Percentiles rank a stretch among this genome's conserved stretches.
Conservation (phyloP, 805 yeast genomes). For the Myxozyma geophila region DNA sequence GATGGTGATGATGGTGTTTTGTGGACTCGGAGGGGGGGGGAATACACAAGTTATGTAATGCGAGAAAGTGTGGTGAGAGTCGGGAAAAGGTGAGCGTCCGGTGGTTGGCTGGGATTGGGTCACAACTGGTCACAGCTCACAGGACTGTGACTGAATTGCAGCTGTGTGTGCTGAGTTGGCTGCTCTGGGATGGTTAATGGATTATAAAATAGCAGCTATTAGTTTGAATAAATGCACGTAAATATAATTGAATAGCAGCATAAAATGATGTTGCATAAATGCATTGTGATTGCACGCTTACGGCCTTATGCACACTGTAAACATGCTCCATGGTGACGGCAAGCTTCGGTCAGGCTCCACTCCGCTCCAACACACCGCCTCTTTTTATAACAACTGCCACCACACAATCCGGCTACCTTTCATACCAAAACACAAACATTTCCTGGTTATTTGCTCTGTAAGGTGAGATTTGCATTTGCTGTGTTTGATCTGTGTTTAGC, state of each 20-base stretch:
- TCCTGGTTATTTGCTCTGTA: too few species aligned
- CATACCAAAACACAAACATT: neutral
- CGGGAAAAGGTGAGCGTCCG: constrained; percentile 19
- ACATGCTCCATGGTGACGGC: constrained; percentile 2
- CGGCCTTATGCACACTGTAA: too few species aligned
- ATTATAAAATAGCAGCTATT: too few species aligned
- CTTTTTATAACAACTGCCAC: neutral
- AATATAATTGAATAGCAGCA: too few species aligned
- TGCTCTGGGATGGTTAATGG: too few species aligned
- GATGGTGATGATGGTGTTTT: constrained; percentile 2
- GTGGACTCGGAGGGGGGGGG: neutral
- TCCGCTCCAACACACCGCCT: neutral
- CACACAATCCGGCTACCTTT: neutral
- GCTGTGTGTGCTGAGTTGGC: too few species aligned
- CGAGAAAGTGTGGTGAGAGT: neutral
- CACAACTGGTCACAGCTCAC: neutral
- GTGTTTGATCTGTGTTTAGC: neutral
- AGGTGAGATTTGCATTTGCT: neutral
- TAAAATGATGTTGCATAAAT: too few species aligned
- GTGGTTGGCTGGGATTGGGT: constrained; percentile 16
- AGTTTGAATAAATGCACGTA: too few species aligned
- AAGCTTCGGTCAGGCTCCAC: constrained; percentile 15
- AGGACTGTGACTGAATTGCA: neutral
- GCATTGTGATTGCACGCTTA: too few species aligned
- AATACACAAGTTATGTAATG: neutral